A percentile compares a stretch with the other conserved stretches of the same genome.
Conservation (phyloP, 176 grass and related monocot genomes). For the Triticum dicoccoides region DNA sequence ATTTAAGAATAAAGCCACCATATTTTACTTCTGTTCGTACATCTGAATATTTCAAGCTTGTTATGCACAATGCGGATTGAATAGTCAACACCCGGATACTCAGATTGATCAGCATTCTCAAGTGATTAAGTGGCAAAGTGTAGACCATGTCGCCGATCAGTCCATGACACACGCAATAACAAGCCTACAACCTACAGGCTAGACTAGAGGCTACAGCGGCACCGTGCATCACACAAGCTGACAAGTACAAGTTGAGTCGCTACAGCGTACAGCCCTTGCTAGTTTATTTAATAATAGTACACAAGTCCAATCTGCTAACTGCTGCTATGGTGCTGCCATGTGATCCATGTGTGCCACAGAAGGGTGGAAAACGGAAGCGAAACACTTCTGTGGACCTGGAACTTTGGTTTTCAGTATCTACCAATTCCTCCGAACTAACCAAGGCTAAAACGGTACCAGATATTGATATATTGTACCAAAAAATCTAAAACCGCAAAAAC, state of each 20-base stretch:
- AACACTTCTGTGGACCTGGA: not conserved
- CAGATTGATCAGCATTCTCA: not conserved
- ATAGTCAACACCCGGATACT: not conserved
- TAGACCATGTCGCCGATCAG: not conserved
- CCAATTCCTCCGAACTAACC: not conserved
- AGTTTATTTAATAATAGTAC: not conserved
- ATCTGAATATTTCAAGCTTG: not conserved
- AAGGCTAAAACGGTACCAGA: not conserved
- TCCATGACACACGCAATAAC: not conserved
- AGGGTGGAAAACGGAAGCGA: not conserved
- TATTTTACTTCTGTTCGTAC: not conserved
- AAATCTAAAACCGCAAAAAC: not conserved
- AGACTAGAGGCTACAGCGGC: not conserved
- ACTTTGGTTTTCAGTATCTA: not conserved
- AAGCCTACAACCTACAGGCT: not conserved
- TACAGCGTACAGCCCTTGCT: not conserved
- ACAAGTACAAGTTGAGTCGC: not conserved
- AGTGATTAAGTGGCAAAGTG: not conserved
- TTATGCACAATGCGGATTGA: not conserved
- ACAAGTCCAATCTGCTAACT: not conserved
- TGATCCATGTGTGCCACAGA: not conserved
- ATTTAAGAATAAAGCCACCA: not conserved
- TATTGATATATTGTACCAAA: not conserved
- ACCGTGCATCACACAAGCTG: not conserved
- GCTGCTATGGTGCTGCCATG: not conserved